Percentiles rank a stretch among this genome's conserved stretches.
Conservation (phyloP, 139 green algal genomes). For the Picochlorum sp. region DNA sequence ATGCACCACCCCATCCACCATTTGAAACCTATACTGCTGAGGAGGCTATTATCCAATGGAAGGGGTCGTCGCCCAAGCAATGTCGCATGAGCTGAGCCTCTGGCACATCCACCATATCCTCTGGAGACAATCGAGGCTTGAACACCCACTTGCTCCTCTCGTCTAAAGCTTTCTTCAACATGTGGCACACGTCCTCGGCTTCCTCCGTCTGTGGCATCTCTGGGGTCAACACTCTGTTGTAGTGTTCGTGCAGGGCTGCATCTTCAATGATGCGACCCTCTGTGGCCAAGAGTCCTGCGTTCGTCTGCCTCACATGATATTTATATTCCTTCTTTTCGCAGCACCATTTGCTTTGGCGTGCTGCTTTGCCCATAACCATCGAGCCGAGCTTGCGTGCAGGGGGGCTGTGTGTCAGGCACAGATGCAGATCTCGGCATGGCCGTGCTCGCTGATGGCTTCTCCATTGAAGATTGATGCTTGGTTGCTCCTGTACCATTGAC, state of each 20-base stretch:
- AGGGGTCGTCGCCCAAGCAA: slow-evolving; percentile 42
- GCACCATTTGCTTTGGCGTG: no score
- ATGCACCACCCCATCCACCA: slow-evolving; percentile 85
- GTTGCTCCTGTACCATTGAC: not conserved
- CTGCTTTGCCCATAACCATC: no score
- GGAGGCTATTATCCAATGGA: slow-evolving; percentile 45
- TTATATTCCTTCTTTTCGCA: no score
- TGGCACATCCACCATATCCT: slow-evolving; percentile 35
- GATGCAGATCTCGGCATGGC: no score
- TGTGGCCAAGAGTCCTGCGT: slow-evolving; percentile 18
- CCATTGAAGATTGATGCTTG: not conserved
- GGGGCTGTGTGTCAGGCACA: no score
- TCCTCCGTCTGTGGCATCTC: slow-evolving; percentile 57
- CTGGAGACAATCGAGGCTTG: slow-evolving; percentile 18
- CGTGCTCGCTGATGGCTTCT: no score
- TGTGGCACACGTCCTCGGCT: slow-evolving; percentile 64
- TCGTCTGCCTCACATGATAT: slow-evolving; percentile 10
- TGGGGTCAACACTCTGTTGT: slow-evolving; percentile 54
- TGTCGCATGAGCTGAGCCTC: slow-evolving; percentile 50
- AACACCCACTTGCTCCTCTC: slow-evolving; percentile 86
- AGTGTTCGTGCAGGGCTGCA: slow-evolving; percentile 53
- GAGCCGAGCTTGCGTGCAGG: no score
- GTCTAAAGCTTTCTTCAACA: slow-evolving; percentile 79
- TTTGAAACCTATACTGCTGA: slow-evolving; percentile 40
- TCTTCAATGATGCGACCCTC: slow-evolving; percentile 50